phyloP scores from a whole-genome alignment of 805 yeast species.

The Candida berthetii region DNA sequence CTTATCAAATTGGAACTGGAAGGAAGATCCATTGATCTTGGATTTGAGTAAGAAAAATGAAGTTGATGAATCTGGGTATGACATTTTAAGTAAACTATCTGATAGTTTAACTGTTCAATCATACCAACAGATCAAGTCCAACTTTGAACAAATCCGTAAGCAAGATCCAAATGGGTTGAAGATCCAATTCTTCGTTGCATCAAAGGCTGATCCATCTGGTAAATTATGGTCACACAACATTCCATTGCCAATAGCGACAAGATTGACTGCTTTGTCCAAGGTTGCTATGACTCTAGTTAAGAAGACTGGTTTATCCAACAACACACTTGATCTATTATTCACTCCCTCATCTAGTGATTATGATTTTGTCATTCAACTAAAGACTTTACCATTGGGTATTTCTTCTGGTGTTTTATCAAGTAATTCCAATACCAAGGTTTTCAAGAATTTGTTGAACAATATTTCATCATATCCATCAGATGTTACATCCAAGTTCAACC shows the following conservation, averaged over 20 bases:
- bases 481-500: constrained; percentile 48
- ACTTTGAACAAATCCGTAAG: constrained; percentile 63
- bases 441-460: constrained; percentile 47
- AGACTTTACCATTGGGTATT: constrained; percentile 34
- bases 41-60: constrained; percentile 54
- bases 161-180: constrained; percentile 78
- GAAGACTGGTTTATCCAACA: constrained; percentile 33
- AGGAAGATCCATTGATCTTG: constrained; percentile 73
- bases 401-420: constrained; percentile 46
- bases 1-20: constrained; percentile 91
- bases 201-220: constrained; percentile 84
- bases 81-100: constrained; percentile 38
- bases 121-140: constrained; percentile 53
- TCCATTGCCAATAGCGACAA: constrained; percentile 73
- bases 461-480: constrained; percentile 26
- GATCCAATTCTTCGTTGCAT: constrained; percentile 76
- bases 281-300: constrained; percentile 57
- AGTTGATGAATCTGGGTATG: constrained; percentile 27
- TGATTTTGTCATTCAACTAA: constrained; percentile 68
- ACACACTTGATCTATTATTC: constrained; percentile 52
- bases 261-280: constrained; percentile 82
- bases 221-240: constrained; percentile 67
- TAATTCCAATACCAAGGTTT: constrained; percentile 41
- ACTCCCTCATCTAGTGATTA: constrained; percentile 81
- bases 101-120: constrained; percentile 59